Base-by-base conservation (phyloP, 768 basidiomycete species). In the Candolleomyces aberdarensis region DNA sequence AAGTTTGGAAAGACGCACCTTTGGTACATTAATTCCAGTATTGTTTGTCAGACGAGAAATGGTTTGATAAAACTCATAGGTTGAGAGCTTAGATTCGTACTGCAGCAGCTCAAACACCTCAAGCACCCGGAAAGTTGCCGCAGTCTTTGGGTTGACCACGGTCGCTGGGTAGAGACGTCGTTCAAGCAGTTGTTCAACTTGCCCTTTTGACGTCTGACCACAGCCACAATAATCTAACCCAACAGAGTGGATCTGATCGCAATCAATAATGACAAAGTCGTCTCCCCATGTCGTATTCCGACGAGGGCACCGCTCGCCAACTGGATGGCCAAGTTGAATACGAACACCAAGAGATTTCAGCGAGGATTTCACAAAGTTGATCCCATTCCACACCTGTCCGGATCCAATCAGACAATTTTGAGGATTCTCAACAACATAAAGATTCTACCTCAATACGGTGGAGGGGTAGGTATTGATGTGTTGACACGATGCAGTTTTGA, bases 31-130 rank as follows among this genome's bases (percentile, higher is more conserved):
- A 0, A 63, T 40, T 3, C 71, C 71, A 3, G 64, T 67, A 52
- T 74, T 74, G 32, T 71, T 61, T 1, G 66, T 70, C 3, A 70
- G 49, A 5, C 70, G 57, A 3, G 58, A 53, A 0, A 75, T 63
- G 0, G 68, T 50, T 19, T 66, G 56, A 47, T 72, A 72, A 39
- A 69, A 72, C 47, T 74, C 69, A 43, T 66, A 73, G 2, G 62
- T 62, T 0, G 70, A 69, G 1, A 63, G 40, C 59, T 76, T 74
- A 1, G 67, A 72, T 46, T 66, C 66, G 43, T 47, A 47, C 46
- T 47, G 46, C 8, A 47, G 20, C 20, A 47, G 3, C 7, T 47
- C 46, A 14, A 47, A 47, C 7, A 47, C 2, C 7, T 47, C 46
- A 47, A 47, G 46, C 2, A 47, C 46, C 7, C 46, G 17, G 46